phyloP scores from a whole-genome alignment of 139 green algal species.

The Ulvella scutata region DNA sequence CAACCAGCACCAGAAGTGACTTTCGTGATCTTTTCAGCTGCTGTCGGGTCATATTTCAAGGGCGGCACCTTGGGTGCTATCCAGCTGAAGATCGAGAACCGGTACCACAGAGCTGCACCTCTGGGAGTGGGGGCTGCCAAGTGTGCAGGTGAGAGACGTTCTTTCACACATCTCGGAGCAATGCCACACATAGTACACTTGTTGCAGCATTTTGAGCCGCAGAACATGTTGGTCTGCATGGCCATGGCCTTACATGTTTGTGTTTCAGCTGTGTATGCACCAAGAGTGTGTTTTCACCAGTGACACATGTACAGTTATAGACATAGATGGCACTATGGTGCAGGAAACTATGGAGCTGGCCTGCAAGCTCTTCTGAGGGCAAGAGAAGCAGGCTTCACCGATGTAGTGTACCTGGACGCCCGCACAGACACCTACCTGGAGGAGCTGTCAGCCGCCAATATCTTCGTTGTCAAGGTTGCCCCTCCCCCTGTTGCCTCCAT shows the following conservation, averaged over 20 bases:
- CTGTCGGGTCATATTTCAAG: conserved; percentile 97
- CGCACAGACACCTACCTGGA: conserved; percentile 87
- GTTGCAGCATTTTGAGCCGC: too few species aligned
- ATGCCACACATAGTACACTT: too few species aligned
- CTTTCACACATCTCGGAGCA: too few species aligned
- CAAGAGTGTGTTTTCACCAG: too few species aligned
- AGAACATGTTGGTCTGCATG: too few species aligned
- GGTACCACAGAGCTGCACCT: conserved; percentile 83
- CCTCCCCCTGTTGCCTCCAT: too few species aligned
- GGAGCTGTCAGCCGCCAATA: conserved; percentile 97
- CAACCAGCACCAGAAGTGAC: conserved; percentile 81
- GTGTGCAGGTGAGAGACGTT: conserved; percentile 56
- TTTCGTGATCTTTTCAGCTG: conserved; percentile 73
- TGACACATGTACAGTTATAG: too few species aligned
- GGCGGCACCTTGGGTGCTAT: conserved; percentile 84
- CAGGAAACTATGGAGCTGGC: background rate
- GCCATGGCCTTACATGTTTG: too few species aligned
- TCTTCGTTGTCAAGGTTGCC: conserved; percentile 84
- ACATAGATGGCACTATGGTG: background rate
- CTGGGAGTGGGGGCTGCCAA: conserved; percentile 92
- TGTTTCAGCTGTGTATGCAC: too few species aligned
- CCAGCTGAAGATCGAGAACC: conserved; percentile 85
- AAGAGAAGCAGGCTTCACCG: conserved; percentile 70
- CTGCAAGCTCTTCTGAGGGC: conserved; percentile 62
- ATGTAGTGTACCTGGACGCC: conserved; percentile 85